Percentiles rank a stretch among this genome's conserved stretches.
These are phyloP conservation scores for Podila minutissima DNA, from an alignment of 192 early-diverging fungal species.

Conservation along the genomic window DNA sequence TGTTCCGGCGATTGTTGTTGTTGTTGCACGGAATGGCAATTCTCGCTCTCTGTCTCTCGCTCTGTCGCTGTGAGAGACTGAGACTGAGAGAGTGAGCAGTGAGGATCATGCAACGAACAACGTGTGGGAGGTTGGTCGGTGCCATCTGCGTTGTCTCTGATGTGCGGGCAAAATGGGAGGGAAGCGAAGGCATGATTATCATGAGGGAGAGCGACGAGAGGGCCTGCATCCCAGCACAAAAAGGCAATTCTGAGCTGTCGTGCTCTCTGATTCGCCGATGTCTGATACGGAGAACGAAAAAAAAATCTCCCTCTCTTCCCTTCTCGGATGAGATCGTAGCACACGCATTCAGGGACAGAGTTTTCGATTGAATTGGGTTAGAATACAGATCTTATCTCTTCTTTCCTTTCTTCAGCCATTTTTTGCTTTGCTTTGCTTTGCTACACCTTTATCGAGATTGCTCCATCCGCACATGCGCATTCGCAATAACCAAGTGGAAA, in stretches of 20 bases:
- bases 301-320: neutral
- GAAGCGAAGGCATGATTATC: neutral
- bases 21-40: no score
- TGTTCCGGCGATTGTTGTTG: conserved; percentile 1
- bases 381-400: conserved; percentile 1
- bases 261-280: neutral
- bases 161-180: neutral
- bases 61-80: neutral
- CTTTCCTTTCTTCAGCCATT: neutral
- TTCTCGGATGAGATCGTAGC: conserved; percentile 1
- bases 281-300: neutral
- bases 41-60: neutral
- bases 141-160: neutral
- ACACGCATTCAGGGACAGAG: neutral
- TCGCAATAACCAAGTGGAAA: no score
- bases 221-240: neutral
- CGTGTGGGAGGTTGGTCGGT: neutral
- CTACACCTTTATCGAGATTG: no score
- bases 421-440: neutral
- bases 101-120: neutral
- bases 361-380: neutral
- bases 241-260: no score
- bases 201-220: neutral
- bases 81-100: no score
- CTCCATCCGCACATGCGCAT: no score